A percentile compares a stretch with the other conserved stretches of the same genome.
Conservation (phyloP, 139 green algal genomes). For the Micromonas commoda region DNA sequence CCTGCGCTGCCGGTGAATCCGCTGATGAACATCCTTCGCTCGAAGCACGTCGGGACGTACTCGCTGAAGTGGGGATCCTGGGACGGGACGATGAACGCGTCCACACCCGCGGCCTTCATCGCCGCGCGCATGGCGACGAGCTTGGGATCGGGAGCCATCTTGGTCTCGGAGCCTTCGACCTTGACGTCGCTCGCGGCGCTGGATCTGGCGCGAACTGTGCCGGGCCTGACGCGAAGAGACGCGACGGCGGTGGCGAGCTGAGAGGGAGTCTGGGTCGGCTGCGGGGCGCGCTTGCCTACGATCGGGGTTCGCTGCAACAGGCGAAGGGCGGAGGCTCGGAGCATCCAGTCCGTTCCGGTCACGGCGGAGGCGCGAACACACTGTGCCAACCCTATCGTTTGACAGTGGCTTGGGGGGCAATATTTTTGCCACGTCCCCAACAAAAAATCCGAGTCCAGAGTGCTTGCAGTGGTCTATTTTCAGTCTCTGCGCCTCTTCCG, state of each 20-base stretch:
- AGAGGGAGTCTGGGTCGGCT: neutral
- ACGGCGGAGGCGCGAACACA: neutral
- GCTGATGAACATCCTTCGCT: slow-evolving; percentile 32
- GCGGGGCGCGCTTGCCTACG: too few relatives aligned
- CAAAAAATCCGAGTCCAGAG: too few relatives aligned
- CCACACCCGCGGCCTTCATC: slow-evolving; percentile 3
- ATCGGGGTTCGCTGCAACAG: neutral
- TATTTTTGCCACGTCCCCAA: too few relatives aligned
- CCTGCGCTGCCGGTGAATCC: slow-evolving; percentile 45
- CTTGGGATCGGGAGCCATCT: too few relatives aligned
- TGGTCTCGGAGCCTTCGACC: too few relatives aligned
- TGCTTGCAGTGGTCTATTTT: too few relatives aligned
- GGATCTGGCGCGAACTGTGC: too few relatives aligned
- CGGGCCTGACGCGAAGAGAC: neutral
- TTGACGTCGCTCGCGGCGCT: too few relatives aligned
- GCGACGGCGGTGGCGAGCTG: neutral
- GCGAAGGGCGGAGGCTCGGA: neutral
- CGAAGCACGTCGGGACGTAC: slow-evolving; percentile 34
- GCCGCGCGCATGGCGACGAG: slow-evolving; percentile 18
- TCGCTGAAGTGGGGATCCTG: slow-evolving; percentile 41
- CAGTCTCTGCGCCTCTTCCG: too few relatives aligned
- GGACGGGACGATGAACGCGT: slow-evolving; percentile 20
- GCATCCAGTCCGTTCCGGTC: neutral
- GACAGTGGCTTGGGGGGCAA: too few relatives aligned
- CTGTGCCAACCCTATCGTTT: too few relatives aligned